Evolutionary conservation across 169 alveolate genomes (phyloP), one percentile per base, ranked within the genome.

Genomic region (Toxoplasma gondii): DNA sequence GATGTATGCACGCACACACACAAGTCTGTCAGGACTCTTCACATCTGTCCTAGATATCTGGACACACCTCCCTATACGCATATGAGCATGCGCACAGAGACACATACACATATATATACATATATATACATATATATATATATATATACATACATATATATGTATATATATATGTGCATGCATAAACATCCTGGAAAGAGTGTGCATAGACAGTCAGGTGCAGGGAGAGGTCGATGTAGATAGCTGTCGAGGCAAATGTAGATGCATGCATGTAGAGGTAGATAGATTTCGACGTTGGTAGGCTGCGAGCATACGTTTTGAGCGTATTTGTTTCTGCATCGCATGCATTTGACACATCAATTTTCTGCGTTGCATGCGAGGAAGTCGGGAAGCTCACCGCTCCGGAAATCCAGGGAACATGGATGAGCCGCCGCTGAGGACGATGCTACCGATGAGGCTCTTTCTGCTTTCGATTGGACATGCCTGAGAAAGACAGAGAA

Each of bases 361-460:
- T n/a, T n/a, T n/a, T n/a, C n/a, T n/a, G n/a, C n/a, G n/a, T n/a
- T n/a, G n/a, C n/a, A n/a, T n/a, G n/a, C n/a, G n/a, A n/a, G n/a
- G n/a, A n/a, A n/a, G n/a, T n/a, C 17, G 5, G 2, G n/a, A 22
- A 74, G 17, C 54, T 88, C 41, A 91, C 94, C 94, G 44, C 64
- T 91, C 94, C 5, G 94, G 94, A 64, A 91, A 91, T 45, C 97
- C 97, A 29, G 93, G 91, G 93, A 92, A 91, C 64, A 96, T 83
- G 24, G 97, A 92, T 7, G 96, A 93, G 1, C 97, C 96, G 58
- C 97, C 97, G 88, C 96, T 92, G 22, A 96, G 95, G 82, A 96
- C 87, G 84, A 96, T 92, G 34, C 93, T 94, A 34, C 95, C 95
- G 95, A 96, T 88, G 27, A 96, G 83, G 74, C 94, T 96, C 94